Evolutionary conservation across 1,139 yeast genomes (phyloP).

Genomic region (Diutina mesorugosa): DNA sequence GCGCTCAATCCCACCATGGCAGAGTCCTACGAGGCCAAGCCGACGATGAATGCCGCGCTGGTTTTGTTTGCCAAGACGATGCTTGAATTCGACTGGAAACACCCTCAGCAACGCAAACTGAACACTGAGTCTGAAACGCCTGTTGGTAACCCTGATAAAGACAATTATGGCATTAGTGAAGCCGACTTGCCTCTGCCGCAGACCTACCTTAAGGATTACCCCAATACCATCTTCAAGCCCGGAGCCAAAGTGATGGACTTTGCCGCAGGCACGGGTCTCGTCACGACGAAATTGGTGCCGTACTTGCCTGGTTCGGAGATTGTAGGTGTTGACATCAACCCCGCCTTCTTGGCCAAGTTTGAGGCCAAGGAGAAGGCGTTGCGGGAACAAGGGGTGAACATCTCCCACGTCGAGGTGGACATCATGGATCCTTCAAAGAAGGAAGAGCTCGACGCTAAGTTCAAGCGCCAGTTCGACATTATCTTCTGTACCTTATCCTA

Average conservation of each 20-base stretch:
- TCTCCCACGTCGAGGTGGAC: background rate
- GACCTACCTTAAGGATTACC: background rate
- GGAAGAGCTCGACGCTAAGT: constrained; percentile 7
- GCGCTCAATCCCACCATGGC: constrained; percentile 12
- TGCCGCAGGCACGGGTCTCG: constrained; percentile 33
- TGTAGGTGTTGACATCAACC: constrained; percentile 26
- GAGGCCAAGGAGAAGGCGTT: constrained; percentile 7
- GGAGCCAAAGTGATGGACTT: constrained; percentile 20
- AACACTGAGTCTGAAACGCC: constrained; percentile 8
- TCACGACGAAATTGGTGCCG: constrained; percentile 18
- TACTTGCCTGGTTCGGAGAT: constrained; percentile 13
- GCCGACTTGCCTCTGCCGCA: constrained; percentile 8
- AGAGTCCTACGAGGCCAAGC: constrained; percentile 13
- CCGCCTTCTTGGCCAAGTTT: constrained; percentile 14
- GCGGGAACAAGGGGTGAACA: background rate
- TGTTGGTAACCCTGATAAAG: background rate
- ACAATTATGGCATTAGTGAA: constrained; percentile 5
- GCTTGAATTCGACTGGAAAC: constrained; percentile 11
- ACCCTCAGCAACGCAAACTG: constrained; percentile 5
- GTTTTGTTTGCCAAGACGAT: constrained; percentile 12
- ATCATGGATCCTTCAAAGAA: constrained; percentile 17
- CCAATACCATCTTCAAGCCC: background rate
- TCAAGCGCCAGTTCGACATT: constrained; percentile 15
- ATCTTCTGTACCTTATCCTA: constrained; percentile 25
- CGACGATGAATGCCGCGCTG: constrained; percentile 10